Percentiles rank a stretch among this genome's conserved stretches.
Evolutionary conservation across 73 alveolate genomes (phyloP).

Genomic region (Uronychia binucleata): DNA sequence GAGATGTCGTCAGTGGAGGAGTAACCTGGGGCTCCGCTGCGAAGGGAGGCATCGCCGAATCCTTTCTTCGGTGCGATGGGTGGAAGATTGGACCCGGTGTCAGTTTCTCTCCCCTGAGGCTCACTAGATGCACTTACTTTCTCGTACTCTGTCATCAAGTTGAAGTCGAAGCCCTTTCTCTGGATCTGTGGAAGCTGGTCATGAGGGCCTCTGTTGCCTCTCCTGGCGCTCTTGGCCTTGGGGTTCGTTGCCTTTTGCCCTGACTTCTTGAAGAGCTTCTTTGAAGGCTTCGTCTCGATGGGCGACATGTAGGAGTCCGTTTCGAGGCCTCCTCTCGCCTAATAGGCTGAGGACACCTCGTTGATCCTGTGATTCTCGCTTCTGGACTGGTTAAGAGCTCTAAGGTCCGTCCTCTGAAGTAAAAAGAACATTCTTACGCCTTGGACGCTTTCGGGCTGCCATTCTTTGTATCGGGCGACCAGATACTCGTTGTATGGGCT

Average conservation of each 20-base stretch:
- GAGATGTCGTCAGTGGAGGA: not conserved
- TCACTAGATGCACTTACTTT: not conserved
- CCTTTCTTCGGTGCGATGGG: not conserved
- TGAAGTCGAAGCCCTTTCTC: not conserved
- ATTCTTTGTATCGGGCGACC: slow-evolving; percentile 45
- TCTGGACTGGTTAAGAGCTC: not conserved
- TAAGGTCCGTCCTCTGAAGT: not conserved
- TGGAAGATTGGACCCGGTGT: not conserved
- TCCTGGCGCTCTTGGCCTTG: not conserved
- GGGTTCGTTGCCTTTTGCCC: not conserved
- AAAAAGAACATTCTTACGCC: not conserved
- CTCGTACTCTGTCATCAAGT: not conserved
- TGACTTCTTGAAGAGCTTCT: not conserved
- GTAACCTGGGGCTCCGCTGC: not conserved
- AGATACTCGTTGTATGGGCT: slow-evolving; percentile 53
- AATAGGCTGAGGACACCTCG: not conserved
- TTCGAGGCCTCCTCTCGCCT: not conserved
- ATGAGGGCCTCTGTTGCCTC: not conserved
- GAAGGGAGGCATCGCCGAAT: not conserved
- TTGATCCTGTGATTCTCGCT: not conserved
- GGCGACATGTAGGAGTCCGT: not conserved
- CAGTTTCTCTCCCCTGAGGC: not conserved
- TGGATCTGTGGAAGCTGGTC: not conserved
- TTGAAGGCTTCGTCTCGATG: not conserved
- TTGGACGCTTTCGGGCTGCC: slow-evolving; percentile 9